Conservation (phyloP, 2,329 filamentous ascomycete genomes). For the Arthroderma sp. region DNA sequence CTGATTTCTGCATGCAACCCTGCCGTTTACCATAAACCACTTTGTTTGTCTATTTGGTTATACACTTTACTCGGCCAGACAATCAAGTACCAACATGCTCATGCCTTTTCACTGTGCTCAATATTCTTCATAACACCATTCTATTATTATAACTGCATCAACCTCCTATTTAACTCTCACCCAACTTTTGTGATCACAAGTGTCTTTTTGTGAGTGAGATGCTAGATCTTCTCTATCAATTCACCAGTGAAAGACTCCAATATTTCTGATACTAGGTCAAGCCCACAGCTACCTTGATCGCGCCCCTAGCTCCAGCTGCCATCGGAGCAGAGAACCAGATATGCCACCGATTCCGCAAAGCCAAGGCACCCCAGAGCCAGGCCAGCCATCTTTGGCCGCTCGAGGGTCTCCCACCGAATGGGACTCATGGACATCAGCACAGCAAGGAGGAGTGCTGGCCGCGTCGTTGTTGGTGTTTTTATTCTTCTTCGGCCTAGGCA, state of each 20-base stretch:
- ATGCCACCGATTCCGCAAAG: background rate
- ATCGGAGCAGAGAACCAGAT: background rate
- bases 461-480: conserved; percentile 18
- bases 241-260: too few species aligned
- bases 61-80: background rate
- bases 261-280: background rate
- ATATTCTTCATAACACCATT: background rate
- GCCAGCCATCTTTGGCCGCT: background rate
- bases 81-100: background rate
- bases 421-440: conserved; percentile 19
- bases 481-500: conserved; percentile 16
- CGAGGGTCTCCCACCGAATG: conserved; percentile 12
- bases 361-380: background rate
- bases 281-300: background rate
- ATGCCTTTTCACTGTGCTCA: background rate
- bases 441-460: conserved; percentile 21
- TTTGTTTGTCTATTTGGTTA: background rate
- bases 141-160: too few species aligned
- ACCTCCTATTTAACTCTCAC: background rate
- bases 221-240: too few species aligned
- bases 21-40: background rate
- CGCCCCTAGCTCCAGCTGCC: background rate
- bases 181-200: background rate
- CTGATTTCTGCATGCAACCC: background rate
- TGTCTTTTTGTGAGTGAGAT: too few species aligned